phyloP scores from a whole-genome alignment of 768 basidiomycete species.

The Agrocybe praecox region DNA sequence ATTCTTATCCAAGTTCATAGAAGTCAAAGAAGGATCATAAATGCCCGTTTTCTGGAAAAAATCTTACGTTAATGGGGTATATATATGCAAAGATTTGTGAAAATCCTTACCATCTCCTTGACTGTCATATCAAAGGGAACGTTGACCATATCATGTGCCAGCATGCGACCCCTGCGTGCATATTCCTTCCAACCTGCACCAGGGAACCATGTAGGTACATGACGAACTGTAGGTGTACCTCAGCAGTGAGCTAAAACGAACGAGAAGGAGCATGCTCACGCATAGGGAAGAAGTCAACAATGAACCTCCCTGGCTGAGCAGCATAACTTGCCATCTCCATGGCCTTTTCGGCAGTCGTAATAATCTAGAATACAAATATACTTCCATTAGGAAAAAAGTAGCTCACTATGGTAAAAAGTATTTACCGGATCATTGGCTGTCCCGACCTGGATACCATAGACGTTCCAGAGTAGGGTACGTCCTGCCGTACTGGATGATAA shows the following conservation, averaged over 20 bases:
- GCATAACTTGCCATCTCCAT: slow-evolving; percentile 22
- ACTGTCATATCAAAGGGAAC: slow-evolving; percentile 39
- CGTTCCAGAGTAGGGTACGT: slow-evolving; percentile 19
- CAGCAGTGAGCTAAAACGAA: not conserved
- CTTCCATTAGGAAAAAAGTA: too few relatives aligned
- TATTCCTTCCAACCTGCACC: slow-evolving; percentile 45
- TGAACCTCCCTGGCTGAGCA: slow-evolving; percentile 27
- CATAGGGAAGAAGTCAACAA: slow-evolving; percentile 28
- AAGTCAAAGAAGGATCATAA: slow-evolving; percentile 19
- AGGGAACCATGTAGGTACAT: slow-evolving; percentile 42
- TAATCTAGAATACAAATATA: slow-evolving; percentile 17
- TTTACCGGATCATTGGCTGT: slow-evolving; percentile 22
- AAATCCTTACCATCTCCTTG: slow-evolving; percentile 30
- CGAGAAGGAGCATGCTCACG: slow-evolving; percentile 9
- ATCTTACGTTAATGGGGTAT: too few relatives aligned
- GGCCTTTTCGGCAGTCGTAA: slow-evolving; percentile 22
- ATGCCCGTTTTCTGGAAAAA: slow-evolving; percentile 11
- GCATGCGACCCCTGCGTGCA: slow-evolving; percentile 32
- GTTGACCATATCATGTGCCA: slow-evolving; percentile 35
- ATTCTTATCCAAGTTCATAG: slow-evolving; percentile 20
- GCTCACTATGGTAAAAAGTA: not conserved
- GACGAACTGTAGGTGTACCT: slow-evolving; percentile 15
- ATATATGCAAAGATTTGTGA: not conserved
- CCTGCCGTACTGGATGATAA: slow-evolving; percentile 22
- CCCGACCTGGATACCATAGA: slow-evolving; percentile 29